Conservation (phyloP, 768 basidiomycete genomes). For the Podaxis mareebaensis region DNA sequence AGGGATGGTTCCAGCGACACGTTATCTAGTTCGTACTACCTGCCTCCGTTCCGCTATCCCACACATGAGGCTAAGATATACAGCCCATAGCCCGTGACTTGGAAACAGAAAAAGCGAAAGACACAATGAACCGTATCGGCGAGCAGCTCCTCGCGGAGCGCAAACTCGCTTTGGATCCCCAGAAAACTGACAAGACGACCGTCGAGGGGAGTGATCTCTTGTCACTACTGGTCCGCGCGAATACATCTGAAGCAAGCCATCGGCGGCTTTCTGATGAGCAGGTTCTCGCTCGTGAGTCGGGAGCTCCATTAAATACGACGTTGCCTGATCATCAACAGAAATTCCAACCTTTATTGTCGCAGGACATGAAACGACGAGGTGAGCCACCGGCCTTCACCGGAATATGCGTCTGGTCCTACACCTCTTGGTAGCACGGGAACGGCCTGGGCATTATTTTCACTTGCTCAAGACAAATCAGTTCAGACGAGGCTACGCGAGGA, state of each 20-base stretch:
- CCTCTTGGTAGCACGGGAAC: slow-evolving; percentile 37
- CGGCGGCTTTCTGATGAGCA: slow-evolving; percentile 64
- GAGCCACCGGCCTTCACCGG: background rate
- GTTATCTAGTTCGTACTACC: slow-evolving; percentile 33
- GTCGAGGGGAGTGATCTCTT: slow-evolving; percentile 54
- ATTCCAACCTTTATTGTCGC: slow-evolving; percentile 62
- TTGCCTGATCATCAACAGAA: slow-evolving; percentile 35
- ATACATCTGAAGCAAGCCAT: slow-evolving; percentile 54
- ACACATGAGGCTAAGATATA: background rate
- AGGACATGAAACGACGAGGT: slow-evolving; percentile 55
- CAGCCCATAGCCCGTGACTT: slow-evolving; percentile 35
- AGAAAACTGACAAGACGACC: slow-evolving; percentile 25
- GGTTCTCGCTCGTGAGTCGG: slow-evolving; percentile 50
- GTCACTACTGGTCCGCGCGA: slow-evolving; percentile 61
- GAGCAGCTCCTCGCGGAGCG: slow-evolving; percentile 42
- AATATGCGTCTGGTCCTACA: background rate
- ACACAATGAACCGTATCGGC: slow-evolving; percentile 52
- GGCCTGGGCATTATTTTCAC: slow-evolving; percentile 60
- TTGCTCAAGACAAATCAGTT: slow-evolving; percentile 46
- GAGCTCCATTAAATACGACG: background rate
- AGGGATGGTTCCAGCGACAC: slow-evolving; percentile 35
- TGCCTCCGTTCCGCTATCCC: background rate
- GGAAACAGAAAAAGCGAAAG: slow-evolving; percentile 31
- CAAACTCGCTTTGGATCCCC: slow-evolving; percentile 36
- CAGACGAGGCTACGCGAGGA: slow-evolving; percentile 63